Conservation (phyloP, 768 basidiomycete genomes). For the Leccinum incarnatum region DNA sequence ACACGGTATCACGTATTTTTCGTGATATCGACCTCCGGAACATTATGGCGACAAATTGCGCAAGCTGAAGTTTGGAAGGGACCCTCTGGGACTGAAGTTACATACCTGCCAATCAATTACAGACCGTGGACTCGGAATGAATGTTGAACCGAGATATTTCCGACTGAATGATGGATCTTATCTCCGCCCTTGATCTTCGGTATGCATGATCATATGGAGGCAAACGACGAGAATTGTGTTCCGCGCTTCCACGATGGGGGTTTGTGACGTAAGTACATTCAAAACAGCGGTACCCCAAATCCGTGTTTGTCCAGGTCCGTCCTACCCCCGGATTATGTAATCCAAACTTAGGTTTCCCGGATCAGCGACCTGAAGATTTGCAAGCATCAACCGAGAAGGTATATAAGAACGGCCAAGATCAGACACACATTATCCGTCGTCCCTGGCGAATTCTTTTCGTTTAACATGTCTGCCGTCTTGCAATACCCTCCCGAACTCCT, state of each 20-base stretch:
- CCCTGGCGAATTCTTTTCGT: background rate
- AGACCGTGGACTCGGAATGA: background rate
- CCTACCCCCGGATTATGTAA: constrained; percentile 25
- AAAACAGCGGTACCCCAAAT: constrained; percentile 6
- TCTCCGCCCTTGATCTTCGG: background rate
- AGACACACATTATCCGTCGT: background rate
- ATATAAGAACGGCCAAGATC: constrained; percentile 4
- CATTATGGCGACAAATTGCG: background rate
- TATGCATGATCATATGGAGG: background rate
- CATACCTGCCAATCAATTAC: background rate
- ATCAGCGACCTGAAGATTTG: background rate
- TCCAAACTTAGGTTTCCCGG: background rate
- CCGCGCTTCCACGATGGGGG: background rate
- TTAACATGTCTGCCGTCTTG: constrained; percentile 26
- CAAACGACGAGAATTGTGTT: background rate
- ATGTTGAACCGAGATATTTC: background rate
- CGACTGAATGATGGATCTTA: background rate
- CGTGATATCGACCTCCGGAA: background rate
- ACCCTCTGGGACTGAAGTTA: background rate
- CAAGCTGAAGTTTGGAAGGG: constrained; percentile 3
- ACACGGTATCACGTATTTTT: background rate
- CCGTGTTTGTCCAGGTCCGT: constrained; percentile 1
- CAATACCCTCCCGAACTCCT: constrained; percentile 73
- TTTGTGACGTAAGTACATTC: constrained; percentile 1
- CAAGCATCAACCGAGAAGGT: constrained; percentile 7